Conservation (phyloP, 257 asterid genomes). For the Ligustrum vulgare region DNA sequence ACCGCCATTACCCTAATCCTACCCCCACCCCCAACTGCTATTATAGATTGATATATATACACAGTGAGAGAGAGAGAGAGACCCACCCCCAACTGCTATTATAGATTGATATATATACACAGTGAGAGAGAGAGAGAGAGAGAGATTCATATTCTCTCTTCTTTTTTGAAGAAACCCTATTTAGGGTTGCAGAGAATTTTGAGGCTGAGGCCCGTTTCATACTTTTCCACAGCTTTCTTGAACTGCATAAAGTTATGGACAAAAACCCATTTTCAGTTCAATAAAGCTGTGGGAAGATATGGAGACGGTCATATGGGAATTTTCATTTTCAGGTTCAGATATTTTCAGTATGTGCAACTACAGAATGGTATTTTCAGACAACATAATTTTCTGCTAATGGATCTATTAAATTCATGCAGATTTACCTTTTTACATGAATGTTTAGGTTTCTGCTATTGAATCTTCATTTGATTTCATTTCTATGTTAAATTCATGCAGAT, state of each 20-base stretch:
- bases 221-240: conserved; percentile 99
- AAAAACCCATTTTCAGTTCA: conserved; percentile 57
- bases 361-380: conserved; percentile 4
- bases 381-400: conserved; percentile 9
- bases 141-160: background rate
- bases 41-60: background rate
- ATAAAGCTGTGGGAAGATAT: conserved; percentile 94
- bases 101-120: background rate
- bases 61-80: background rate
- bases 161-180: conserved; percentile 38
- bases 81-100: background rate
- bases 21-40: background rate
- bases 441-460: conserved; percentile 5
- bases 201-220: conserved; percentile 50
- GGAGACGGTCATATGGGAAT: conserved; percentile 28
- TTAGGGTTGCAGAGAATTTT: conserved; percentile 40
- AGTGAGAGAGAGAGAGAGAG: no score
- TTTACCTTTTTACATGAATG: no score
- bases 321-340: conserved; percentile 8
- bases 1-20: conserved; percentile 18
- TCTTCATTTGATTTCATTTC: background rate
- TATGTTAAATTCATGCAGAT: background rate
- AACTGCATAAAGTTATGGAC: conserved; percentile 53
- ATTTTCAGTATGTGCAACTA: background rate
- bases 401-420: background rate